A percentile compares a stretch with the other conserved stretches of the same genome.
phyloP scores from a whole-genome alignment of 176 grass and related monocot genomes.

The Neostapfia colusana region DNA sequence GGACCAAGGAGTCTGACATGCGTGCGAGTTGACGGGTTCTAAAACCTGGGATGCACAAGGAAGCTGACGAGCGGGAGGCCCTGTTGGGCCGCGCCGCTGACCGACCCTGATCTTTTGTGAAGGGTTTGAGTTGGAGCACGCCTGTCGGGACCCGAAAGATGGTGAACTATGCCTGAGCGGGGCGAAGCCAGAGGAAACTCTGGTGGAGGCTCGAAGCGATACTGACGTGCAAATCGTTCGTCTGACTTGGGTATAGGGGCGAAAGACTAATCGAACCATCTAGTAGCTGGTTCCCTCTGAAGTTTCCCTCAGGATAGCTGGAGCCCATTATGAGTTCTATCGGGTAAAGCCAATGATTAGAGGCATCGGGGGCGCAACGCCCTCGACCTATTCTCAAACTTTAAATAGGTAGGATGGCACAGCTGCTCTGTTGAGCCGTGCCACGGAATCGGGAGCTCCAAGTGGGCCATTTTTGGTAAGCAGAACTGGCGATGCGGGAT shows the following conservation, averaged over 20 bases:
- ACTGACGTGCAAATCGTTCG: constrained; percentile 74
- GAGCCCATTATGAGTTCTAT: constrained; percentile 63
- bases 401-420: constrained; percentile 75
- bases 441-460: constrained; percentile 58
- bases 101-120: too few species aligned
- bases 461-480: constrained; percentile 50
- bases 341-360: constrained; percentile 82
- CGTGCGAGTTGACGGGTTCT: too few species aligned
- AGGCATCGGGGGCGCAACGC: constrained; percentile 69
- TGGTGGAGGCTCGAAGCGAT: constrained; percentile 74
- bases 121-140: too few species aligned
- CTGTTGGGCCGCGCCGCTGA: too few species aligned
- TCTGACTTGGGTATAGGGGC: constrained; percentile 79
- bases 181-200: constrained; percentile 74
- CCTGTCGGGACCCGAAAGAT: too few species aligned
- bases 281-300: constrained; percentile 63
- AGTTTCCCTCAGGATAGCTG: constrained; percentile 80
- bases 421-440: constrained; percentile 49
- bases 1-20: too few species aligned
- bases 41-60: too few species aligned
- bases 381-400: constrained; percentile 84
- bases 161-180: constrained; percentile 71
- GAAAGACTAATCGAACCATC: constrained; percentile 76
- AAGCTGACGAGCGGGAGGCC: too few species aligned
- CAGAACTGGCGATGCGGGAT: too few species aligned